phyloP scores from a whole-genome alignment of 1,284 basidiomycete species.

The Rhodofomes roseus region DNA sequence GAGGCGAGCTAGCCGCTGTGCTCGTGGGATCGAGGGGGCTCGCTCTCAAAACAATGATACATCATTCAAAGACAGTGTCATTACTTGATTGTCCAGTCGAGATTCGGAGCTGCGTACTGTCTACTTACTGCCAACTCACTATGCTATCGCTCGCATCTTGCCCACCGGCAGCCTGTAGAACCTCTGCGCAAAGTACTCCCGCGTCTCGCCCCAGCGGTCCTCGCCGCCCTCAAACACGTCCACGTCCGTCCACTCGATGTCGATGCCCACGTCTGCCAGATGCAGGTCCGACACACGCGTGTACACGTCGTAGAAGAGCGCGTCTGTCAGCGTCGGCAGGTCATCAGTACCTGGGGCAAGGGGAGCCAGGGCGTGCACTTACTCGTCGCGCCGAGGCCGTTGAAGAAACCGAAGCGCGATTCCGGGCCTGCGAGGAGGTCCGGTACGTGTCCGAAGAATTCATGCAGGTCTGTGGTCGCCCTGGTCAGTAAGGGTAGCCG shows the following conservation, averaged over 20 bases:
- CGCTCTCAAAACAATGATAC: neutral
- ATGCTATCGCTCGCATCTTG: constrained; percentile 30
- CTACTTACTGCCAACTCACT: neutral
- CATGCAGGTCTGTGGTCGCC: constrained; percentile 54
- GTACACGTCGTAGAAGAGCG: constrained; percentile 90
- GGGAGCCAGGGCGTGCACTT: constrained; percentile 20
- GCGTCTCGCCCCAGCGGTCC: constrained; percentile 65
- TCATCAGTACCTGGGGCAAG: neutral
- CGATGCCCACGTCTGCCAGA: constrained; percentile 75
- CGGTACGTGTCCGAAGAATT: constrained; percentile 84
- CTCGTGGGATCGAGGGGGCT: no score
- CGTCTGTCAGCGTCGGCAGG: constrained; percentile 46
- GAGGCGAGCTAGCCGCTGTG: no score
- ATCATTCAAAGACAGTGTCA: neutral
- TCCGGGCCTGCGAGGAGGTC: constrained; percentile 76
- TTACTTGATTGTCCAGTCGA: neutral
- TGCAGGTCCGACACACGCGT: constrained; percentile 86
- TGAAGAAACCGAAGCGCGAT: constrained; percentile 93
- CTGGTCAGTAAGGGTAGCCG: neutral
- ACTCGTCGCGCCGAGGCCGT: constrained; percentile 96
- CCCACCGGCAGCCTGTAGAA: constrained; percentile 64
- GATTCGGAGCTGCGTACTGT: neutral
- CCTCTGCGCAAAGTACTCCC: constrained; percentile 69
- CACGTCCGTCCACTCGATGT: constrained; percentile 73
- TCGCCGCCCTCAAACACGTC: constrained; percentile 47